A percentile compares a stretch with the other conserved stretches of the same genome.
phyloP scores from a whole-genome alignment of 345 rosid genomes.

The thale cress (Arabidopsis thaliana) region DNA sequence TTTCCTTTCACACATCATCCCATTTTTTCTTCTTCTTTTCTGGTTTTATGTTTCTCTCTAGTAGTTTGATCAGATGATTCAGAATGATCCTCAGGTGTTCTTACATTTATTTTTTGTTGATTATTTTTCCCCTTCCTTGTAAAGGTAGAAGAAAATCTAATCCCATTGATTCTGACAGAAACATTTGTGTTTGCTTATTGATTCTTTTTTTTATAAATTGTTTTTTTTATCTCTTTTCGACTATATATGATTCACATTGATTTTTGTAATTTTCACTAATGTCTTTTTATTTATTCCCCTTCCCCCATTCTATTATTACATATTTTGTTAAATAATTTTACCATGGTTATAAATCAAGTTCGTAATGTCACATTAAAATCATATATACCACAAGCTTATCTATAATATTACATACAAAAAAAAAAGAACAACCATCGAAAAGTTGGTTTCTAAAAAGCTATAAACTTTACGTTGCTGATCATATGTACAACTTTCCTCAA shows the following conservation, averaged over 20 bases:
- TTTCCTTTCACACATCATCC: slow-evolving; percentile 22
- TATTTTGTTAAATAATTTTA: too few species aligned
- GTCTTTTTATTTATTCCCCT: too few species aligned
- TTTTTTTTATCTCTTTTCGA: too few species aligned
- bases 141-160: slow-evolving; percentile 48
- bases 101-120: slow-evolving; percentile 42
- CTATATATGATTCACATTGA: too few species aligned
- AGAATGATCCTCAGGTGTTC: slow-evolving; percentile 34
- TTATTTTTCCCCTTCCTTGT: slow-evolving; percentile 41
- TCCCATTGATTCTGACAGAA: slow-evolving; percentile 45
- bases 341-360: neutral
- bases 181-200: slow-evolving; percentile 20
- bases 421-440: slow-evolving; percentile 4
- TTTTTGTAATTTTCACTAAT: neutral
- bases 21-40: slow-evolving; percentile 23
- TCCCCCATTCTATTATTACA: too few species aligned
- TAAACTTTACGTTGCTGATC: slow-evolving; percentile 24
- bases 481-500: slow-evolving; percentile 36
- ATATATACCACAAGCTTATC: slow-evolving; percentile 21
- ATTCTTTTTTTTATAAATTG: neutral
- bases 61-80: slow-evolving; percentile 48
- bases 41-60: slow-evolving; percentile 25
- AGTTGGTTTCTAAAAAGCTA: slow-evolving; percentile 31
- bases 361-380: slow-evolving; percentile 3
- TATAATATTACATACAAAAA: slow-evolving; percentile 14